phyloP scores from a whole-genome alignment of 2,329 filamentous ascomycete genomes.

The Falciphora oryzae region DNA sequence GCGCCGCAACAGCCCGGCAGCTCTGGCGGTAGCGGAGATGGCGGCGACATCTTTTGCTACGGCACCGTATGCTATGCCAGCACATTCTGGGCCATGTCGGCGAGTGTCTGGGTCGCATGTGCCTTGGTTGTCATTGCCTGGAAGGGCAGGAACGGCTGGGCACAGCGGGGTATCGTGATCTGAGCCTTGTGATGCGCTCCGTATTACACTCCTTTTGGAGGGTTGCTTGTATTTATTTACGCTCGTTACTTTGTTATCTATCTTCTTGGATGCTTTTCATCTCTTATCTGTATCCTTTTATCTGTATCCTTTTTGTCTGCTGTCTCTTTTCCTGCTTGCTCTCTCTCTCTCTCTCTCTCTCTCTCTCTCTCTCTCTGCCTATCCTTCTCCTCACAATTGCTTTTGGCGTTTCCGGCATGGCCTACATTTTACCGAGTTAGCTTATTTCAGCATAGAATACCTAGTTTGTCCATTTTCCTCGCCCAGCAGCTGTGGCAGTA shows the following conservation, averaged over 20 bases:
- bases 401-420: too few species aligned
- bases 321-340: too few species aligned
- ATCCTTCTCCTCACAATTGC: too few species aligned
- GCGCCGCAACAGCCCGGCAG: conserved; percentile 32
- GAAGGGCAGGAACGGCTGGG: conserved; percentile 74
- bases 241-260: too few species aligned
- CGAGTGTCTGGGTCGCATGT: conserved; percentile 73
- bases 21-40: conserved; percentile 34
- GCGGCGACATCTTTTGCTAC: conserved; percentile 62
- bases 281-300: too few species aligned
- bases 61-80: conserved; percentile 74
- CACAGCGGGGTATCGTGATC: conserved; percentile 65
- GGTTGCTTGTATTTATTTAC: not conserved
- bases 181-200: conserved; percentile 18
- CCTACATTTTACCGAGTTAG: too few species aligned
- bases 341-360: too few species aligned
- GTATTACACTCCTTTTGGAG: not conserved
- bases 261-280: too few species aligned
- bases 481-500: too few species aligned
- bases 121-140: conserved; percentile 71
- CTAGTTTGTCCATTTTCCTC: too few species aligned
- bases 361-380: too few species aligned
- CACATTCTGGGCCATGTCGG: conserved; percentile 82
- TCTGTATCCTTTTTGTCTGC: not conserved
- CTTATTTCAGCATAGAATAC: too few species aligned